Base-by-base conservation (phyloP, 331 rosid genomes). In the Quercus phellos region DNA sequence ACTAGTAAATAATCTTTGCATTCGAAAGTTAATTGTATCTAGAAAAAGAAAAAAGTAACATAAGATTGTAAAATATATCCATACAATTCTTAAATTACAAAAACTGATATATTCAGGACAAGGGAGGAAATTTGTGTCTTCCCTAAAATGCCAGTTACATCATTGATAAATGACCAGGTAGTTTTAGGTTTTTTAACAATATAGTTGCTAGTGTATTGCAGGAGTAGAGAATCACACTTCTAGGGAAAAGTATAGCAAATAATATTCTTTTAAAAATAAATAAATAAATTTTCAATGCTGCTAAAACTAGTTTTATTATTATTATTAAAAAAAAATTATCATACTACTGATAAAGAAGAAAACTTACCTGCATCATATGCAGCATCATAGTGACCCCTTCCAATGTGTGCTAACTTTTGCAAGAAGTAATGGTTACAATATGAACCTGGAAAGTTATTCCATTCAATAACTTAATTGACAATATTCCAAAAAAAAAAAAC, bases 361-460 rank as follows among this genome's bases (percentile, higher is more conserved):
- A 38, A 55, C 83, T 34, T 70, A 92, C 99, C 98, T 85, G 82
- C 78, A 84, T 94, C 94, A 85, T 77, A 82, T 67, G 89, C 90
- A 12, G 90, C 91, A 77, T 90, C 97, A 84, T 77, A 78, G 72
- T 84, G 85, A 13, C 99, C 97, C 86, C 84, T 87, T 72, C 96
- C 96, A 58, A 92, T 84, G 76, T 92, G 88, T 17, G 99, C 93
- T 67, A 94, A 86, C 91, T 86, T 88, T 91, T 90, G 97, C 85
- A 94, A 90, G 89, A 94, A 94, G 90, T 88, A 90, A 79, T 90
- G 97, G 78, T 94, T 92, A 79, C 99, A 94, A 83, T 83, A 84
- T 74, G 90, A 81, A 78, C 99, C 99, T 94, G 90, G 79, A n/a
- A 68, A 63, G 55, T 74, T 51, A 5, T 71, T 77, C 79, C 51